Conservation (phyloP, 805 yeast species). For the Candida yuanshanica region DNA sequence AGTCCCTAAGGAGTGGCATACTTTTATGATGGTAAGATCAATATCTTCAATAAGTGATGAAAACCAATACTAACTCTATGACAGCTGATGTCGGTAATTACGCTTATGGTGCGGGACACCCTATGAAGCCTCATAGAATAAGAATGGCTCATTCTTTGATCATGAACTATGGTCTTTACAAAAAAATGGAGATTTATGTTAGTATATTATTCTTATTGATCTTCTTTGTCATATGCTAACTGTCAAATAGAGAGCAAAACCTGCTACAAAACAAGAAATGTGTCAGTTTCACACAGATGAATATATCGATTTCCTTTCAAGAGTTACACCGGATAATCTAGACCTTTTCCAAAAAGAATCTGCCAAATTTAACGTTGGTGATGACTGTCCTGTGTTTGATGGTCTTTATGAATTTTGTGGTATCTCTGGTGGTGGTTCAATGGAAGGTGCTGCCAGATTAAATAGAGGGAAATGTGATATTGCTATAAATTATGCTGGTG, state of each 20-base stretch:
- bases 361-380: conserved; percentile 88
- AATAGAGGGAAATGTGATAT: conserved; percentile 86
- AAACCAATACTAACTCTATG: conserved; percentile 11
- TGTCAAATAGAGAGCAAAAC: conserved; percentile 47
- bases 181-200: conserved; percentile 78
- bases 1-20: conserved; percentile 49
- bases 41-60: not conserved
- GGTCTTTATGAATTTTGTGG: conserved; percentile 90
- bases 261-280: conserved; percentile 79
- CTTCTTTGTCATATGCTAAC: not conserved
- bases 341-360: conserved; percentile 53
- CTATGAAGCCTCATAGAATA: conserved; percentile 96
- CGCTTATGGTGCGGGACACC: conserved; percentile 92
- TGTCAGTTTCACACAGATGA: conserved; percentile 82
- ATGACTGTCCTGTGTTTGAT: conserved; percentile 87
- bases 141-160: conserved; percentile 93
- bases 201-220: not conserved
- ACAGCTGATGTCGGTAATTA: conserved; percentile 90
- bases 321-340: conserved; percentile 89
- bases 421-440: conserved; percentile 87
- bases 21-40: conserved; percentile 53
- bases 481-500: conserved; percentile 96
- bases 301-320: conserved; percentile 82
- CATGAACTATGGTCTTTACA: conserved; percentile 76
- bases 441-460: conserved; percentile 86